Base-by-base conservation (phyloP, 768 basidiomycete species). In the Amanita molliuscula region DNA sequence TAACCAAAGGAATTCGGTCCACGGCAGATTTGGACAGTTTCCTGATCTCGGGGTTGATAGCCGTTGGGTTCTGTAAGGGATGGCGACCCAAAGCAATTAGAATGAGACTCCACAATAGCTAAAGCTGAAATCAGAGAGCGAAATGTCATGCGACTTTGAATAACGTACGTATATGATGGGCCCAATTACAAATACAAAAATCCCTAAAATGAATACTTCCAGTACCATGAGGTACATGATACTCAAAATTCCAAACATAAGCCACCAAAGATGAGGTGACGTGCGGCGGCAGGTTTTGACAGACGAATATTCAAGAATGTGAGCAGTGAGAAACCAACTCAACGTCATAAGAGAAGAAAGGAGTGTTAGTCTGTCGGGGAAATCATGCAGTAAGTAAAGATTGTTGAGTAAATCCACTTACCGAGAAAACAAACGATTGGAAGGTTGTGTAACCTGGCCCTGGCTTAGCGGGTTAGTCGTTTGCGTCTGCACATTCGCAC, bases 181-280 rank as follows among this genome's bases (percentile, higher is more conserved):
- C 1, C 84, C 82, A 51, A 92, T 64, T 48, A 91, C 73, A 61
- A 92, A 84, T 28, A 92, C 80, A 9, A 88, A 68, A 53, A 90
- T 69, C 21, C 82, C 86, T 13, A 92, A 75, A 4, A 90, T 56
- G 49, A 90, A 62, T 44, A 91, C 80, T 63, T 91, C 72, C 23
- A 72, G 58, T 6, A 78, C 73, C 72, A 84, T 80, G 48, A 90
- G 58, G 59, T 91, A 92, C 70, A 86, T 81, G 36, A 86, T 78
- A 65, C 84, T 81, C 11, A 91, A 67, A 56, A 91, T 82, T 31
- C 78, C 82, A 61, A 92, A 89, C 18, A 77, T 79, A 41, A 90
- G 76, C 86, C 87, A 92, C 88, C 88, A 92, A 29, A 91, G 67
- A 55, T 89, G 84, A 6, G 89, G 89, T 10, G 88, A 77, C 0